Conservation (phyloP, 805 yeast species). For the Starmerella tilneyi region DNA sequence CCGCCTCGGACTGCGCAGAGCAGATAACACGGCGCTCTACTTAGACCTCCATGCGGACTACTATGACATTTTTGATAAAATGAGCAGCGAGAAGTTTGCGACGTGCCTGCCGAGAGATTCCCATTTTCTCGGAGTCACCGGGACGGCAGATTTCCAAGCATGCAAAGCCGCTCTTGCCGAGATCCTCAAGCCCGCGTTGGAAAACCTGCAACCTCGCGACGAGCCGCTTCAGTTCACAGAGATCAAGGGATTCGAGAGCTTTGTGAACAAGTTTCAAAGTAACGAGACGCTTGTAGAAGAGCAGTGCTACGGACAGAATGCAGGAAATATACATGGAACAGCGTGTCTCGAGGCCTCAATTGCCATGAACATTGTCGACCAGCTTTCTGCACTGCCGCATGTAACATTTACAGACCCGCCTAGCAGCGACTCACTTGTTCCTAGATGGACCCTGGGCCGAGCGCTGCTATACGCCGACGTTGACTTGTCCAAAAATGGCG, state of each 20-base stretch:
- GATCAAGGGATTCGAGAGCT: background rate
- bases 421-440: constrained; percentile 24
- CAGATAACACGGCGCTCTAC: constrained; percentile 2
- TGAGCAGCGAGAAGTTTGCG: constrained; percentile 1
- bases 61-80: constrained; percentile 9
- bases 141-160: constrained; percentile 42
- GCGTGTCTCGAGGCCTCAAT: constrained; percentile 46
- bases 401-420: constrained; percentile 27
- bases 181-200: constrained; percentile 28
- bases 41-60: constrained; percentile 12
- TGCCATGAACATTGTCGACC: constrained; percentile 30
- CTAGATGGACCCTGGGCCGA: constrained; percentile 50
- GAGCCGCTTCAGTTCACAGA: background rate
- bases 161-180: constrained; percentile 44
- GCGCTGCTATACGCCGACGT: constrained; percentile 54
- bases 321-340: background rate
- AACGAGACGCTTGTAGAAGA: background rate
- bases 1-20: constrained; percentile 11
- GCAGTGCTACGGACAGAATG: background rate
- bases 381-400: constrained; percentile 29
- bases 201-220: constrained; percentile 38
- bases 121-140: constrained; percentile 25
- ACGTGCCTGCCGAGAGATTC: constrained; percentile 10
- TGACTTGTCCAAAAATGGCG: constrained; percentile 35
- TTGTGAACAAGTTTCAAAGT: too few relatives aligned